Conservation (phyloP, 306 rosid species). For the Cicer chorassanicum region DNA sequence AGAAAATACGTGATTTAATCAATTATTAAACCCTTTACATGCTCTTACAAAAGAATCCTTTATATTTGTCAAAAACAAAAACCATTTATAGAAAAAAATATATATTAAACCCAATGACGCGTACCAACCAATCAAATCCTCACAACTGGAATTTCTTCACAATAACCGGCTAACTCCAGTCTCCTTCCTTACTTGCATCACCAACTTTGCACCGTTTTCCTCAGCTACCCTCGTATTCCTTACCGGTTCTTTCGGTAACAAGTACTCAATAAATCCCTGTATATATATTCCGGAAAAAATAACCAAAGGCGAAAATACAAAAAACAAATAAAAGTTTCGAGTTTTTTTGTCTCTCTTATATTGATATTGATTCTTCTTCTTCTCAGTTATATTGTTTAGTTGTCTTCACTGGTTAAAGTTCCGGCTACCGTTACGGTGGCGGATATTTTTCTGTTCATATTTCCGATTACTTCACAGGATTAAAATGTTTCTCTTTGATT, state of each 20-base stretch:
- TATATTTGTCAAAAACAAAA: too few relatives aligned
- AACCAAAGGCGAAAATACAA: not conserved
- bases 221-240: not conserved
- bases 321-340: not conserved
- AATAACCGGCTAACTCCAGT: constrained; percentile 48
- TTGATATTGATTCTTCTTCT: constrained; percentile 39
- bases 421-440: constrained; percentile 18
- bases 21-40: too few relatives aligned
- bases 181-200: constrained; percentile 3
- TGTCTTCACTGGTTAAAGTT: constrained; percentile 17
- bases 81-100: too few relatives aligned
- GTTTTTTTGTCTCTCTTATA: constrained; percentile 27
- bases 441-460: constrained; percentile 19
- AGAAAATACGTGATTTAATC: too few relatives aligned
- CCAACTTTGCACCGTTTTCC: not conserved
- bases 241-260: constrained; percentile 54
- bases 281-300: not conserved
- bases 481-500: constrained; percentile 74
- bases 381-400: constrained; percentile 18
- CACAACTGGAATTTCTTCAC: constrained; percentile 46
- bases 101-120: constrained; percentile 54
- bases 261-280: not conserved
- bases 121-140: constrained; percentile 55
- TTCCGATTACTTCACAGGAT: not conserved
- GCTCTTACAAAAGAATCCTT: too few relatives aligned